Percentiles rank a stretch among this genome's conserved stretches.
Evolutionary conservation across 2,329 filamentous ascomycete genomes (phyloP).

Genomic region (Cadophora malorum): DNA sequence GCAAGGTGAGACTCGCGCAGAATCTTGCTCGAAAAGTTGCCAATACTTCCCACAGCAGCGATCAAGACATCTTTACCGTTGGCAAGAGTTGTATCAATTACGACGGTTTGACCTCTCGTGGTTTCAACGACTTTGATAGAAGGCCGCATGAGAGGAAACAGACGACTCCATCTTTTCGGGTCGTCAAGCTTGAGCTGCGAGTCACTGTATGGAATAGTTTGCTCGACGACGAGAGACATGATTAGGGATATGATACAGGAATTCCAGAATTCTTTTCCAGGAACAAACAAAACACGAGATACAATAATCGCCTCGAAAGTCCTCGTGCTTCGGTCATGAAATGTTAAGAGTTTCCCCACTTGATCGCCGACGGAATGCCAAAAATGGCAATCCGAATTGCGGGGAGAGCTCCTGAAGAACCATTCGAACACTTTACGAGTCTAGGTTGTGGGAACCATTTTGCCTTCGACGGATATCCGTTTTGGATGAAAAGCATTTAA

Average conservation of each 20-base stretch:
- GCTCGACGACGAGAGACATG: conserved; percentile 40
- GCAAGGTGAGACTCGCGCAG: conserved; percentile 34
- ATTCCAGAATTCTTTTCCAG: background rate
- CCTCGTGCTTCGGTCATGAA: conserved; percentile 4
- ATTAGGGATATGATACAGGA: background rate
- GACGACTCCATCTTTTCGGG: conserved; percentile 35
- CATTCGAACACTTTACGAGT: background rate
- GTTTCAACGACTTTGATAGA: conserved; percentile 32
- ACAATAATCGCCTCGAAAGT: background rate
- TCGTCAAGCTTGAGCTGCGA: conserved; percentile 35
- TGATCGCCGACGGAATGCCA: conserved; percentile 22
- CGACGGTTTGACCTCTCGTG: conserved; percentile 25
- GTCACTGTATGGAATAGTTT: conserved; percentile 35
- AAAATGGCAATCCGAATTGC: conserved; percentile 31
- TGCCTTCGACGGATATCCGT: background rate
- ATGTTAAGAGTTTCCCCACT: conserved; percentile 17
- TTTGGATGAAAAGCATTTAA: background rate
- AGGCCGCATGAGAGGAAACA: conserved; percentile 41
- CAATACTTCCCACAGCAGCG: conserved; percentile 31
- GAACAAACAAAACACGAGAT: conserved; percentile 1
- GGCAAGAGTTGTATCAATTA: conserved; percentile 32
- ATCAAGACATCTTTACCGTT: conserved; percentile 31
- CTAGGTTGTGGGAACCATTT: background rate
- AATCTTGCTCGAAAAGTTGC: conserved; percentile 39
- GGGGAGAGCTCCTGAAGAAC: conserved; percentile 25